Evolutionary conservation across 805 yeast species (phyloP).

Genomic region (Candida vaughaniae): DNA sequence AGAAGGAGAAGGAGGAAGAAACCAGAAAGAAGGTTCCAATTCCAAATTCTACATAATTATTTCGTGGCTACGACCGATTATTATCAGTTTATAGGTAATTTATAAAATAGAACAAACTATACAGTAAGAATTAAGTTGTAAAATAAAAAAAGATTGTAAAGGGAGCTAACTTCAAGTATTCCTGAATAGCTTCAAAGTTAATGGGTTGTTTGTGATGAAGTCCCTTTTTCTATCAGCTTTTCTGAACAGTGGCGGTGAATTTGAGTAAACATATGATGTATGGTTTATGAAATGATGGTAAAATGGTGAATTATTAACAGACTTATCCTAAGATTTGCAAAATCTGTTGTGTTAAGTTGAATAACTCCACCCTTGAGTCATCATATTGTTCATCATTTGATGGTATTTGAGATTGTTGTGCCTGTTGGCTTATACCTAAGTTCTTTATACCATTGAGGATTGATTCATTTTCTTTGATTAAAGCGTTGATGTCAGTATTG

Average conservation of each 20-base stretch:
- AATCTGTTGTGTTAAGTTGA: conserved; percentile 66
- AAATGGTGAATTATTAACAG: no score
- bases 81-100: conserved; percentile 1
- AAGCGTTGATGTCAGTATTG: conserved; percentile 56
- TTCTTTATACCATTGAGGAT: conserved; percentile 55
- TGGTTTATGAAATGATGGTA: no score
- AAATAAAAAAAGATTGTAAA: neutral
- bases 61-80: no score
- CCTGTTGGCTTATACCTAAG: conserved; percentile 40
- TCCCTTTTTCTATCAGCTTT: neutral
- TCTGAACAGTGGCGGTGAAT: no score
- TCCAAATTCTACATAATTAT: no score
- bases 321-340: conserved; percentile 48
- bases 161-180: conserved; percentile 3
- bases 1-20: neutral
- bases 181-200: conserved; percentile 6
- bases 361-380: conserved; percentile 63
- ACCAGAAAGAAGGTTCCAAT: no score
- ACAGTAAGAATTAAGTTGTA: no score
- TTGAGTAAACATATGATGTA: no score
- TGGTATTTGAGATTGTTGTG: conserved; percentile 24
- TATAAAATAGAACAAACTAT: conserved; percentile 1
- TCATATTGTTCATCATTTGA: conserved; percentile 43
- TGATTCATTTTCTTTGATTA: conserved; percentile 55
- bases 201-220: neutral